phyloP scores from a whole-genome alignment of 768 basidiomycete genomes.

The Dacryopinax primogenitus region DNA sequence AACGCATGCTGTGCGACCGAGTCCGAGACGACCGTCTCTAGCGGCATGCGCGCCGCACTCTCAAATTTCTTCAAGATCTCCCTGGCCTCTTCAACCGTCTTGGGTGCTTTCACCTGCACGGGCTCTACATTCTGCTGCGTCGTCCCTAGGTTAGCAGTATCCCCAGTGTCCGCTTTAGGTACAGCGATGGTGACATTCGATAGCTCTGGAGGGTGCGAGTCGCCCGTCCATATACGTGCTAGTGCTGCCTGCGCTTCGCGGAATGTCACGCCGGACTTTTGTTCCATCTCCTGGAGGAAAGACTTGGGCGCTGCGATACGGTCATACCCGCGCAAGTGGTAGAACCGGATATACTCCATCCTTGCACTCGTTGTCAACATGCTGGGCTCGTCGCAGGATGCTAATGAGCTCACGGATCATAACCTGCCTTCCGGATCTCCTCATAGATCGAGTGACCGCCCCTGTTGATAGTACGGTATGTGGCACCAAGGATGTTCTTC shows the following conservation, averaged over 20 bases:
- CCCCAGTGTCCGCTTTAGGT: not conserved
- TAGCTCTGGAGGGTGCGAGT: conserved; percentile 4
- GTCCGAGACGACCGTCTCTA: conserved; percentile 55
- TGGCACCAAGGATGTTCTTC: conserved; percentile 77
- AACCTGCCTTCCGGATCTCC: conserved; percentile 59
- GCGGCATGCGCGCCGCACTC: too few species aligned
- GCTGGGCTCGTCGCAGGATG: not conserved
- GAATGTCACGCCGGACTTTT: conserved; percentile 63
- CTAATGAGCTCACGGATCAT: conserved; percentile 49
- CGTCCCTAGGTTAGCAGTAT: conserved; percentile 11
- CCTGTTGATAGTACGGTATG: conserved; percentile 79
- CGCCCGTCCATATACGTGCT: conserved; percentile 55
- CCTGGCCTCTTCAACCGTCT: conserved; percentile 51
- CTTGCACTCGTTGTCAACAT: conserved; percentile 28
- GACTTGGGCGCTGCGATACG: conserved; percentile 66
- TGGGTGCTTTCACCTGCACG: conserved; percentile 55
- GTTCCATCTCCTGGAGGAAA: conserved; percentile 58
- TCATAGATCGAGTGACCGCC: conserved; percentile 82
- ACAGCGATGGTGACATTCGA: not conserved
- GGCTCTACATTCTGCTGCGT: conserved; percentile 43
- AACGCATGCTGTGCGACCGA: conserved; percentile 72
- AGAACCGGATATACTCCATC: conserved; percentile 78
- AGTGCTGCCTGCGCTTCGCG: conserved; percentile 78
- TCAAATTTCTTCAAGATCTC: too few species aligned
- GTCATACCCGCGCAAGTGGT: conserved; percentile 84